phyloP scores from a whole-genome alignment of 2,329 filamentous ascomycete species.

The Lasiodiplodia gonubiensis region DNA sequence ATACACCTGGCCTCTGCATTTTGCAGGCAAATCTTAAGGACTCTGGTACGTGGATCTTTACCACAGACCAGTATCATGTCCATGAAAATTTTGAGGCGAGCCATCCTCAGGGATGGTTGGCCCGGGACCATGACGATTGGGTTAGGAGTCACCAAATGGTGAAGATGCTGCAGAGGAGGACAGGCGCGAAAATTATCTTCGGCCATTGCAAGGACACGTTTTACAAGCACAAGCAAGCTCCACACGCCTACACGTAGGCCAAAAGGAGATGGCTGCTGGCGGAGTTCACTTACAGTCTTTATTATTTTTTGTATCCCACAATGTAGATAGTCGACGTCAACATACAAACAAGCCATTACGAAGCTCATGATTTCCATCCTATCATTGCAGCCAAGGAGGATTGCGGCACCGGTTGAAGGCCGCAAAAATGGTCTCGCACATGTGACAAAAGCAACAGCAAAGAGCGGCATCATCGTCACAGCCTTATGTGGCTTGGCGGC shows the following conservation, averaged over 20 bases:
- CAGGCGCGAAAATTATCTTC: slow-evolving; percentile 37
- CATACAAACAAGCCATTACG: neutral
- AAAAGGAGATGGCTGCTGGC: neutral
- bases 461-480: neutral
- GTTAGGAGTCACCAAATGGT: slow-evolving; percentile 42
- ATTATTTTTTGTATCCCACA: neutral
- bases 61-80: slow-evolving; percentile 47
- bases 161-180: slow-evolving; percentile 37
- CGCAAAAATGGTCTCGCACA: neutral
- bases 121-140: slow-evolving; percentile 46
- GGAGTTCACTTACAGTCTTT: neutral
- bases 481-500: neutral
- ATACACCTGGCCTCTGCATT: slow-evolving; percentile 44
- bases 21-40: slow-evolving; percentile 46
- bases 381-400: neutral
- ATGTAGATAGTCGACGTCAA: neutral
- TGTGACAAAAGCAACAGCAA: neutral
- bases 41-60: slow-evolving; percentile 46
- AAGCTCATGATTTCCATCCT: neutral
- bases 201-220: slow-evolving; percentile 42
- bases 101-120: slow-evolving; percentile 46
- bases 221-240: slow-evolving; percentile 36
- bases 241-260: slow-evolving; percentile 33
- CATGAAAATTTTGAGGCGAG: slow-evolving; percentile 43
- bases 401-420: neutral